Evolutionary conservation across 225 moss, liverwort and hornwort species (phyloP).

Genomic region (Bryoerythrophyllum caledonicum): DNA sequence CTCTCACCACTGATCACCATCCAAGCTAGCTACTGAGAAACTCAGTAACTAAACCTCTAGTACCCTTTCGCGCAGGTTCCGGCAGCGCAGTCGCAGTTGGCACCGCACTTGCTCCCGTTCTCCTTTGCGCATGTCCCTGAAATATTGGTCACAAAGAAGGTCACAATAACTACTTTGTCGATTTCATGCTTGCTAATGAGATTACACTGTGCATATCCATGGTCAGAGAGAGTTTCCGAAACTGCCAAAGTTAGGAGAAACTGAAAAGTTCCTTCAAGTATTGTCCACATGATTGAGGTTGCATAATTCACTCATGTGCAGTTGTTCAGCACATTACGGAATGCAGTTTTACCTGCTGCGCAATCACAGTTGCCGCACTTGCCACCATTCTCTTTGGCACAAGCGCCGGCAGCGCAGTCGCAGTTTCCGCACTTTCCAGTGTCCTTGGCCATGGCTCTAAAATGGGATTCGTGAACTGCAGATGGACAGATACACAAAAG

Average conservation of each 20-base stretch:
- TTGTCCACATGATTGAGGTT: background rate
- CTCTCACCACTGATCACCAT: background rate
- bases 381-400: slow-evolving; percentile 46
- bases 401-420: slow-evolving; percentile 41
- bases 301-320: background rate
- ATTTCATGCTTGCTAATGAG: no score
- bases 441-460: slow-evolving; percentile 36
- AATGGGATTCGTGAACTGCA: no score
- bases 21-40: background rate
- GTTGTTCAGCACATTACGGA: background rate
- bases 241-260: no score
- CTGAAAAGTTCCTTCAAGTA: no score
- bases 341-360: slow-evolving; percentile 24
- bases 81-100: slow-evolving; percentile 7
- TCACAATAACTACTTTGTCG: background rate
- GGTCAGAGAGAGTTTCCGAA: no score
- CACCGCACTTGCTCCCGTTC: slow-evolving; percentile 8
- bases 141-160: background rate
- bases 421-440: slow-evolving; percentile 41
- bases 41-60: background rate
- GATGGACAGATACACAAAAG: background rate
- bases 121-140: slow-evolving; percentile 16
- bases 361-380: slow-evolving; percentile 43
- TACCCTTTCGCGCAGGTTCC: background rate
- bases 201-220: no score